Conservation (phyloP, 192 early-diverging fungal species). For the Coemansia guatemalensis region DNA sequence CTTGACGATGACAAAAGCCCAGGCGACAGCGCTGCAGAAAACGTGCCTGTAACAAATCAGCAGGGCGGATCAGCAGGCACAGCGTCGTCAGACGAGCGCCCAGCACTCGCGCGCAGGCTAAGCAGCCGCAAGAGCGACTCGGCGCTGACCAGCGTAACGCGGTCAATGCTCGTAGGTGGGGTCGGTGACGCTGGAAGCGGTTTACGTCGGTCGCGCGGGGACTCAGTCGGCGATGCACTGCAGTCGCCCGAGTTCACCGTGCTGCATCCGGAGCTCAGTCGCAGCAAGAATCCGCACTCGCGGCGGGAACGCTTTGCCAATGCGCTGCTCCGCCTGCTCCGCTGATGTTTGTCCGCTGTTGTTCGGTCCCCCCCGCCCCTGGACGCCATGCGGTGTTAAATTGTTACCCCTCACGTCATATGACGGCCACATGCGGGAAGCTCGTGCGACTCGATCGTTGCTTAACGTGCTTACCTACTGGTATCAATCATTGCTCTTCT, state of each 20-base stretch:
- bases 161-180: conserved; percentile 28
- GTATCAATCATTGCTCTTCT: neutral
- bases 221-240: conserved; percentile 39
- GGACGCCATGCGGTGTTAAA: neutral
- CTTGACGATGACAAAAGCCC: conserved; percentile 8
- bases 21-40: neutral
- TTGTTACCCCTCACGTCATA: neutral
- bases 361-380: neutral
- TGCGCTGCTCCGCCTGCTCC: conserved; percentile 13
- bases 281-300: conserved; percentile 23
- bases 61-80: conserved; percentile 7
- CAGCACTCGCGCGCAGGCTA: conserved; percentile 36
- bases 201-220: conserved; percentile 11
- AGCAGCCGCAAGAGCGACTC: conserved; percentile 51
- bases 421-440: neutral
- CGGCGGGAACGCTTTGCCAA: conserved; percentile 43
- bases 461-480: neutral
- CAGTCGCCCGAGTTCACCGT: conserved; percentile 52
- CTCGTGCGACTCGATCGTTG: neutral
- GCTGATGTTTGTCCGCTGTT: neutral
- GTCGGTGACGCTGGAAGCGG: conserved; percentile 5
- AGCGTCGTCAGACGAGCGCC: conserved; percentile 8
- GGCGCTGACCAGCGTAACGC: conserved; percentile 41
- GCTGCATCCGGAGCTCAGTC: conserved; percentile 33
- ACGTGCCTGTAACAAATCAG: neutral